These are phyloP conservation scores for Vanrija humicola DNA, from an alignment of 1,284 basidiomycete species.

Conservation along the genomic window DNA sequence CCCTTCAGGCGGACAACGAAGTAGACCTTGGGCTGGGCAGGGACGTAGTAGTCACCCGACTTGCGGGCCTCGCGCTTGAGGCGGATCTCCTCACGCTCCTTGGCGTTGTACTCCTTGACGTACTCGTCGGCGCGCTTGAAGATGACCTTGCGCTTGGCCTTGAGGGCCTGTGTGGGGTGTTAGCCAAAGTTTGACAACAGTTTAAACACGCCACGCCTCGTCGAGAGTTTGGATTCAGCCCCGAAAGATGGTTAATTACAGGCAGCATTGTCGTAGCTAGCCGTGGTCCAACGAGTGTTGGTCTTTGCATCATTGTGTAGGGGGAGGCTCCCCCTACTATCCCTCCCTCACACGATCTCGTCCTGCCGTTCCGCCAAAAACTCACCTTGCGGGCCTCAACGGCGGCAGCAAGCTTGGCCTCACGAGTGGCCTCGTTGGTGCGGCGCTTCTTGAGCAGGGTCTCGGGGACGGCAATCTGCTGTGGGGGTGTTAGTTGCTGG, in stretches of 20 bases:
- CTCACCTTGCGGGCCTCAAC: constrained; percentile 88
- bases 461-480: constrained; percentile 83
- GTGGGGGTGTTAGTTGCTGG: neutral
- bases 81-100: constrained; percentile 96
- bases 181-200: neutral
- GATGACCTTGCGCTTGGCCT: constrained; percentile 92
- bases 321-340: neutral
- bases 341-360: neutral
- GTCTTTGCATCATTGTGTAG: constrained; percentile 71
- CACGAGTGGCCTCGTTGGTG: constrained; percentile 93
- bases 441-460: constrained; percentile 99
- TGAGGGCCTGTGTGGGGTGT: constrained; percentile 61
- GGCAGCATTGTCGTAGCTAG: constrained; percentile 64
- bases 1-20: constrained; percentile 97
- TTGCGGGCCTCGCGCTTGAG: constrained; percentile 89
- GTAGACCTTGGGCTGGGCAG: constrained; percentile 94
- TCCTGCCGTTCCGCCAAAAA: constrained; percentile 7
- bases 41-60: constrained; percentile 94
- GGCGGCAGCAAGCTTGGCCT: constrained; percentile 87
- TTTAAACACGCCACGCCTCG: neutral
- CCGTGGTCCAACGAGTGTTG: constrained; percentile 46
- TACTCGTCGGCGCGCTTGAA: constrained; percentile 99
- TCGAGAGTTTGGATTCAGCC: constrained; percentile 58
- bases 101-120: constrained; percentile 90
- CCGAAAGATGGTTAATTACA: constrained; percentile 96